These are phyloP conservation scores for Cryptosporidium sp. DNA, from an alignment of 169 alveolate species.

Conservation along the genomic window DNA sequence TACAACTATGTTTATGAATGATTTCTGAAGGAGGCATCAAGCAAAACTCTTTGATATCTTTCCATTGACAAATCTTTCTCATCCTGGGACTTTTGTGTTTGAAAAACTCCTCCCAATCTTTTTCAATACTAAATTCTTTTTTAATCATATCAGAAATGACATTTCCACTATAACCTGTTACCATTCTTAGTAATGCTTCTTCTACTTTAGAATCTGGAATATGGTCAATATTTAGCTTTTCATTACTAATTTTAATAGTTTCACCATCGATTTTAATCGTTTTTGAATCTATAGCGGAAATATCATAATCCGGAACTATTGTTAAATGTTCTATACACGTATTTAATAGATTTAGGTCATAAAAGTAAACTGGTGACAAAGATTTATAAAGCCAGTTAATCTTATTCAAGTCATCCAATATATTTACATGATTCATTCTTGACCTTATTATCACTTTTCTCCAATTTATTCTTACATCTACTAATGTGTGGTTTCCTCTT, in stretches of 20 bases:
- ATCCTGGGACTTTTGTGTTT: slow-evolving; percentile 13
- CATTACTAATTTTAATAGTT: slow-evolving; percentile 29
- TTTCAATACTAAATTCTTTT: slow-evolving; percentile 12
- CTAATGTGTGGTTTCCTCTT: background rate
- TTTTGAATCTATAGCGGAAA: background rate
- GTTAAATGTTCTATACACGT: slow-evolving; percentile 47
- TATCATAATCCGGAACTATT: slow-evolving; percentile 27
- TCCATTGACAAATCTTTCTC: slow-evolving; percentile 55
- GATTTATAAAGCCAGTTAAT: slow-evolving; percentile 63
- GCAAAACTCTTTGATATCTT: slow-evolving; percentile 63
- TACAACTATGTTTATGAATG: slow-evolving; percentile 47
- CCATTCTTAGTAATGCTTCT: slow-evolving; percentile 54
- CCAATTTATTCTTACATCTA: slow-evolving; percentile 32
- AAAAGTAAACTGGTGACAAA: slow-evolving; percentile 42
- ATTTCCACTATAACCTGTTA: slow-evolving; percentile 75
- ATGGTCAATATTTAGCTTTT: slow-evolving; percentile 46
- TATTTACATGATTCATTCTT: slow-evolving; percentile 28
- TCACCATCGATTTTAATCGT: slow-evolving; percentile 27
- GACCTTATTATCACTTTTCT: slow-evolving; percentile 43
- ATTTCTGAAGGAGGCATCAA: slow-evolving; percentile 55
- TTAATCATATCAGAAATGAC: slow-evolving; percentile 53
- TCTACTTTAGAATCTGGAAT: slow-evolving; percentile 52
- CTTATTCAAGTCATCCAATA: slow-evolving; percentile 23
- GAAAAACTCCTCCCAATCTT: slow-evolving; percentile 38
- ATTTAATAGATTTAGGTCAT: slow-evolving; percentile 48